These are phyloP conservation scores for Wickerhamomyces tratensis DNA, from an alignment of 805 yeast species.

Conservation along the genomic window DNA sequence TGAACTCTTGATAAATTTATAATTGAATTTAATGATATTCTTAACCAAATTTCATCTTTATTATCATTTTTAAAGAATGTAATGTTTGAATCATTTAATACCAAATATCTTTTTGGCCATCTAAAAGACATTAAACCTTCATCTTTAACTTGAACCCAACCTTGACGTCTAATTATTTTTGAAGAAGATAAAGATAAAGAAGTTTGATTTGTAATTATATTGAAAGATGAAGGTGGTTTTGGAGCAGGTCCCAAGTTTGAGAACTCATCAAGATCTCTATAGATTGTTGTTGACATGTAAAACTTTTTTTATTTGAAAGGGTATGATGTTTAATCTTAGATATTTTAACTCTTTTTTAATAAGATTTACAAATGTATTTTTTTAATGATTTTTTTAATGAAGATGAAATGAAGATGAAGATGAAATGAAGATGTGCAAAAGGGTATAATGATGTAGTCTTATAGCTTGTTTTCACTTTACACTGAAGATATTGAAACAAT, in stretches of 20 bases:
- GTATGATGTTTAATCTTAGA: no score
- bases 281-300: constrained; percentile 26
- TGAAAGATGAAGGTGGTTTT: constrained; percentile 31
- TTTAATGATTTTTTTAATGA: no score
- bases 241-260: constrained; percentile 50
- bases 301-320: no score
- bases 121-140: constrained; percentile 84
- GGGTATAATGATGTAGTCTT: no score
- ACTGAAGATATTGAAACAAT: no score
- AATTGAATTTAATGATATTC: constrained; percentile 49
- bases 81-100: constrained; percentile 64
- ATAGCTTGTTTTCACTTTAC: no score
- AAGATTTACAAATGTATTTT: no score
- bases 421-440: no score
- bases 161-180: constrained; percentile 33
- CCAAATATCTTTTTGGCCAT: constrained; percentile 86
- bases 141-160: constrained; percentile 90
- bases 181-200: constrained; percentile 14
- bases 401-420: no score
- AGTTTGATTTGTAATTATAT: constrained; percentile 22
- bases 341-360: no score
- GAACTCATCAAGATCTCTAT: constrained; percentile 34
- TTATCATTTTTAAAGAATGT: constrained; percentile 66
- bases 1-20: constrained; percentile 59
- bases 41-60: constrained; percentile 35